Evolutionary conservation across 768 basidiomycete genomes (phyloP), one percentile per base, ranked within the genome.

Genomic region (Asterophora parasitica): DNA sequence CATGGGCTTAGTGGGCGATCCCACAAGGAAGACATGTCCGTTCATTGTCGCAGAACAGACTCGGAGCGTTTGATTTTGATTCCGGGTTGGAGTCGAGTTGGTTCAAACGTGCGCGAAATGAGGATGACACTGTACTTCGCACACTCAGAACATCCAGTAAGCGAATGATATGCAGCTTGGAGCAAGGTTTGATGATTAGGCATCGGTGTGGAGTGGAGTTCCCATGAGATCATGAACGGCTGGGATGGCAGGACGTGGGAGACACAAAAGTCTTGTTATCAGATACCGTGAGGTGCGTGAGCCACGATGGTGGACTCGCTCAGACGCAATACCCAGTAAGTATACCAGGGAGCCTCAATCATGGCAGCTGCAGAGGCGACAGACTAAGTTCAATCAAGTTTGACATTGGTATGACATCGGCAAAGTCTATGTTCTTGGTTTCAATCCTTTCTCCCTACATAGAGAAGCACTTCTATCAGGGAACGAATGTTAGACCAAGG

Each of bases 201-300:
- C 32, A 26, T 39, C 32, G n/a, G n/a, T n/a, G n/a, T n/a, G n/a
- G n/a, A n/a, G n/a, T 31, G 27, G 28, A 15, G 30, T 34, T 15
- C 2, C 23, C 35, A 44, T 23, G 42, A 16, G 30, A 23, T 3
- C 6, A 23, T 23, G 23, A 6, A 27, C 33, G 39, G 49, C 3
- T 39, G 28, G 19, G 35, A 26, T 48, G 38, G 37, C 38, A 44
- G 28, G 32, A 48, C 32, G 35, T 39, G 44, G 19, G 50, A 52
- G 46, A 47, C 32, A 4, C 32, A 4, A 27, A 35, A 20, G 8
- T 19, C 23, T 40, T 27, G 34, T 42, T 38, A 15, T 34, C 17
- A 40, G 16, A 19, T 23, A 11, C 31, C n/a, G n/a, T n/a, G n/a
- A n/a, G n/a, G n/a, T 46, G 40, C n/a, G 44, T 31, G 34, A 31